Evolutionary conservation across 805 yeast species (phyloP).

Genomic region (Yamadazyma kitorensis): DNA sequence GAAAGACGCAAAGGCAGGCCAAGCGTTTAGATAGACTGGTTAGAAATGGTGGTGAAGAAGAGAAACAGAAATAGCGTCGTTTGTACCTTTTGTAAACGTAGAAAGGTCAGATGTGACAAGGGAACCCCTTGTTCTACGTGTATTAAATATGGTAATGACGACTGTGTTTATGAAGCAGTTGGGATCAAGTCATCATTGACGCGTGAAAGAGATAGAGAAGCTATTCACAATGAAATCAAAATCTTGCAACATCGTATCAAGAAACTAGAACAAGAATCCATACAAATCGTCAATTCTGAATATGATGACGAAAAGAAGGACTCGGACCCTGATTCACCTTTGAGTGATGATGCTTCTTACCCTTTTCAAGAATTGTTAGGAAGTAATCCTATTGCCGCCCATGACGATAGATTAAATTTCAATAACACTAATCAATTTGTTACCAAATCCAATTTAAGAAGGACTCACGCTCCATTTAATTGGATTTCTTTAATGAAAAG

Average conservation of each 20-base stretch:
- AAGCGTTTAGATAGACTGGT: too few species aligned
- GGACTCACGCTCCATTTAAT: constrained; percentile 5
- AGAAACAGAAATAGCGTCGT: constrained; percentile 30
- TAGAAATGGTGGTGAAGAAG: constrained; percentile 11
- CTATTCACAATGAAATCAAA: constrained; percentile 5
- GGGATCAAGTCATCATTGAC: constrained; percentile 2
- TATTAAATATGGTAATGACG: constrained; percentile 22
- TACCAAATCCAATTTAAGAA: constrained; percentile 1
- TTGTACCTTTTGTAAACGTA: constrained; percentile 33
- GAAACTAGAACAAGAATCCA: constrained; percentile 1
- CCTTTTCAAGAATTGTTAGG: constrained; percentile 7
- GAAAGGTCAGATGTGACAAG: constrained; percentile 39
- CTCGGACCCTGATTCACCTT: background rate
- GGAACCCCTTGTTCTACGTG: constrained; percentile 37
- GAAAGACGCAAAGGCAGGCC: too few species aligned
- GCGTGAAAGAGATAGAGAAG: constrained; percentile 1
- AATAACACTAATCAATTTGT: background rate
- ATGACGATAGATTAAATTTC: constrained; percentile 3
- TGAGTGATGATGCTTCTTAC: background rate
- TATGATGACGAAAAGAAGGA: background rate
- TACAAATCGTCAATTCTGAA: background rate
- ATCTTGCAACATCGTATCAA: constrained; percentile 5
- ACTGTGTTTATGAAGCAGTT: constrained; percentile 8
- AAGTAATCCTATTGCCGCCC: constrained; percentile 6
- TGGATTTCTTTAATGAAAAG: constrained; percentile 8